phyloP scores from a whole-genome alignment of 2,329 filamentous ascomycete genomes.

The Fusarium beomiforme region DNA sequence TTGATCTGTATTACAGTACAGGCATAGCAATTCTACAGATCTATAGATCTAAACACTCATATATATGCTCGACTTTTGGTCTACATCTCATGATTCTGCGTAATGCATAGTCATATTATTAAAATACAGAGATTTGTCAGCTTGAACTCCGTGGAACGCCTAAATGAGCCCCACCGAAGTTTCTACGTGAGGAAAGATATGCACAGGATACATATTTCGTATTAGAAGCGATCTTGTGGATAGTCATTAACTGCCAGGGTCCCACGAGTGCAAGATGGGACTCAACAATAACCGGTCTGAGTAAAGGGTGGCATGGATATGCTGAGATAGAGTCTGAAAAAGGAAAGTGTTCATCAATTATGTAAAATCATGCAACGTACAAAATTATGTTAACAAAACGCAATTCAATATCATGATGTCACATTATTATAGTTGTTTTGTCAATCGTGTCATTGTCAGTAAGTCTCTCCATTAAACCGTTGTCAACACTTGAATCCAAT shows the following conservation, averaged over 20 bases:
- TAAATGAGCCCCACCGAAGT: slow-evolving; percentile 6
- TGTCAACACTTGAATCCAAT: not conserved
- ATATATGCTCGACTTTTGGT: not conserved
- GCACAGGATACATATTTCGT: not conserved
- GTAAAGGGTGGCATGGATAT: not conserved
- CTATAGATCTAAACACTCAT: too few relatives aligned
- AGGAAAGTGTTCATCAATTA: not conserved
- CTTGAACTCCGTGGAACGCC: slow-evolving; percentile 20
- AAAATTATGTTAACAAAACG: not conserved
- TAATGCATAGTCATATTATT: not conserved
- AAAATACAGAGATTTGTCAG: slow-evolving; percentile 13
- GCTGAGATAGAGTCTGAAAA: not conserved
- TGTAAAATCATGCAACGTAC: not conserved
- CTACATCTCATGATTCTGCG: not conserved
- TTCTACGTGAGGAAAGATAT: not conserved
- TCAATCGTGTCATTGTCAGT: not conserved
- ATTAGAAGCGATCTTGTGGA: not conserved
- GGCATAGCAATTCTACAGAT: not conserved
- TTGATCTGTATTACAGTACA: not conserved
- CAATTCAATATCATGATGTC: not conserved
- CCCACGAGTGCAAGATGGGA: not conserved
- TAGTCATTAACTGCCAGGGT: not conserved
- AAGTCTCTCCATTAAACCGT: not conserved
- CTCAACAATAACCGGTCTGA: not conserved
- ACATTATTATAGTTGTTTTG: not conserved